Evolutionary conservation across 208 protist genomes (phyloP).

Genomic region (Wallacemonas sp.): DNA sequence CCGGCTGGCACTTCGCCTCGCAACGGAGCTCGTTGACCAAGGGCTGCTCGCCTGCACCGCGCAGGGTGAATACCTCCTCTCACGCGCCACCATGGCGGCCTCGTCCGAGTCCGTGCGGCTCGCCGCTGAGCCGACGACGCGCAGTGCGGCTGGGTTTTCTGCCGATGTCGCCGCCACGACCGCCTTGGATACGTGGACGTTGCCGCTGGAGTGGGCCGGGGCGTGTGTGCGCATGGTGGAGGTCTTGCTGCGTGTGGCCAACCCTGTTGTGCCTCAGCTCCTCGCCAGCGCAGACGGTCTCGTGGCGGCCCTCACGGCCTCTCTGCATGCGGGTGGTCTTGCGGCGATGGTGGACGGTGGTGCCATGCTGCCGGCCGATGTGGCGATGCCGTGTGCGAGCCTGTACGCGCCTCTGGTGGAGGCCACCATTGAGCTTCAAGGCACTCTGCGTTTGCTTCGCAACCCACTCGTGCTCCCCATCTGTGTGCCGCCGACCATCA

Average conservation of each 20-base stretch:
- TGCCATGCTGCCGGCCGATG: not conserved
- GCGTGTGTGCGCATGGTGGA: conserved; percentile 33
- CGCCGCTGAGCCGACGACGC: not conserved
- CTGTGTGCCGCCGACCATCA: conserved; percentile 43
- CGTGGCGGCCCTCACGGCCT: conserved; percentile 16
- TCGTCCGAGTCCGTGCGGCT: not conserved
- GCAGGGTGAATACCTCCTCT: not conserved
- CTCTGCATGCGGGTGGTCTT: conserved; percentile 34
- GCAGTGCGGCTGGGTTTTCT: not conserved
- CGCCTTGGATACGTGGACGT: conserved; percentile 25
- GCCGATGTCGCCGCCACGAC: no score
- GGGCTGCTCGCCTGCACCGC: conserved; percentile 33
- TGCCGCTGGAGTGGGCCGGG: conserved; percentile 30
- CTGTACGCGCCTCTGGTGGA: conserved; percentile 23
- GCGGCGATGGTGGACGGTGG: not conserved
- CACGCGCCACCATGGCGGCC: not conserved
- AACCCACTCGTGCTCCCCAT: conserved; percentile 54
- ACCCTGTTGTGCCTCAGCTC: conserved; percentile 26
- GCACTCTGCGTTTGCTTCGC: conserved; percentile 31
- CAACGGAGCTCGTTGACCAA: conserved; percentile 49
- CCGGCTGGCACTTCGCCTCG: conserved; percentile 46
- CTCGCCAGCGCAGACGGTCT: conserved; percentile 19
- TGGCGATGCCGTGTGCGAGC: not conserved
- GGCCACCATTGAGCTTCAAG: conserved; percentile 34
- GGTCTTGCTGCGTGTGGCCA: conserved; percentile 20